Evolutionary conservation across 2,329 filamentous ascomycete genomes (phyloP).

Genomic region (Botrytis sinoallii): DNA sequence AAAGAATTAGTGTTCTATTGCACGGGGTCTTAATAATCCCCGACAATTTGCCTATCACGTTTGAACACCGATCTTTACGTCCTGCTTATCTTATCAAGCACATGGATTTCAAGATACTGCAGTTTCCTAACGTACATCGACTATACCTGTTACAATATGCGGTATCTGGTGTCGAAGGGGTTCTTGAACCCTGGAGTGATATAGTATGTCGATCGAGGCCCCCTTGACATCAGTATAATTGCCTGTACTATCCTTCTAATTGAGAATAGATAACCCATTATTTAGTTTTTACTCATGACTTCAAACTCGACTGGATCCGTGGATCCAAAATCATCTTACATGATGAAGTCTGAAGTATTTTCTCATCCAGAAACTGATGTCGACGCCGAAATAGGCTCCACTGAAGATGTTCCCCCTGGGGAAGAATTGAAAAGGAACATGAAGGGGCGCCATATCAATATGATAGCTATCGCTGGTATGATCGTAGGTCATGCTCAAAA

Average conservation of each 20-base stretch:
- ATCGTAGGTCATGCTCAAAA: constrained; percentile 54
- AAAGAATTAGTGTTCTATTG: not conserved
- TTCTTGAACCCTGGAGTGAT: not conserved
- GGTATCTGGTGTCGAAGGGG: not conserved
- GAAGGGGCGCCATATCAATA: constrained; percentile 44
- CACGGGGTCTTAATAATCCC: not conserved
- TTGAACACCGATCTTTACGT: constrained; percentile 5
- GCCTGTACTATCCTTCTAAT: not conserved
- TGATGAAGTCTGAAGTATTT: constrained; percentile 6
- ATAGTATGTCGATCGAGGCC: not conserved
- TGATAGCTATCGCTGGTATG: constrained; percentile 45
- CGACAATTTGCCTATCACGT: constrained; percentile 11
- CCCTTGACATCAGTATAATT: not conserved
- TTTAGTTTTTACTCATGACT: not conserved
- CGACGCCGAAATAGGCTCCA: constrained; percentile 14
- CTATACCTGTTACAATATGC: not conserved
- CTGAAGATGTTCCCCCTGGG: constrained; percentile 4
- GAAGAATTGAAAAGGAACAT: constrained; percentile 46
- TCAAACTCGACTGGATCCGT: not conserved
- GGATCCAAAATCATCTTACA: not conserved
- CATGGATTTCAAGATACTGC: not conserved
- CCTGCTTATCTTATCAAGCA: constrained; percentile 4
- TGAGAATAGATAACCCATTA: not conserved
- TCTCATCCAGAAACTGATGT: not conserved
- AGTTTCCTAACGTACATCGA: not conserved